Evolutionary conservation across 73 alveolate species (phyloP).

Genomic region (Tetrahymena malaccensis): DNA sequence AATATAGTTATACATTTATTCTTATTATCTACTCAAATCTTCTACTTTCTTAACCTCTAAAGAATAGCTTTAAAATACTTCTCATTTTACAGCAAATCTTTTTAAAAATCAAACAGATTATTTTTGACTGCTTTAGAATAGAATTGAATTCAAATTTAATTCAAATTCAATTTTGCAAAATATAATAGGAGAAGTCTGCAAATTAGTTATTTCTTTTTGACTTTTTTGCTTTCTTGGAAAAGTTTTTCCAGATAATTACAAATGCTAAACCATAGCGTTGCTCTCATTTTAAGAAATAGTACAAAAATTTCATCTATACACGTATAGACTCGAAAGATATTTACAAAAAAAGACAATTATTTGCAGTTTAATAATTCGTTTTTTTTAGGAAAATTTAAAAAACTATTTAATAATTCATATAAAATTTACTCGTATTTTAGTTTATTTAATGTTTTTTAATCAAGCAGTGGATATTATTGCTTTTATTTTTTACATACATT

Average conservation of each 20-base stretch:
- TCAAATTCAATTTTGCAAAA: background rate
- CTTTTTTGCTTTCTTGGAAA: background rate
- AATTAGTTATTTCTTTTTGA: too few relatives aligned
- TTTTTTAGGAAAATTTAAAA: background rate
- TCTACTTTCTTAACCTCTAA: background rate
- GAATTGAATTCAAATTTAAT: background rate
- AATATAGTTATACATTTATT: too few relatives aligned
- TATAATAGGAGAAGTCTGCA: background rate
- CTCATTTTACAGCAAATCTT: background rate
- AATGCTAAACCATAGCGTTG: background rate
- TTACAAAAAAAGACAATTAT: background rate
- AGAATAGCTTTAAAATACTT: too few relatives aligned
- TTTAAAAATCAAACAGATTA: too few relatives aligned
- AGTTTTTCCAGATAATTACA: background rate
- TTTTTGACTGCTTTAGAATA: too few relatives aligned
- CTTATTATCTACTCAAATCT: background rate
- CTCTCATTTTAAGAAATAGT: background rate
- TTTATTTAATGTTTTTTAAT: too few relatives aligned
- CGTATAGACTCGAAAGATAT: too few relatives aligned
- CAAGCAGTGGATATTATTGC: background rate
- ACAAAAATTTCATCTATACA: too few relatives aligned
- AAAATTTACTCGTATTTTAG: background rate
- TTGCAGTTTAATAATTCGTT: background rate
- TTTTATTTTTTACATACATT: background rate
- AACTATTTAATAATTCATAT: too few relatives aligned